These are phyloP conservation scores for Ustilago sp. DNA, from an alignment of 1,284 basidiomycete species.

Conservation along the genomic window DNA sequence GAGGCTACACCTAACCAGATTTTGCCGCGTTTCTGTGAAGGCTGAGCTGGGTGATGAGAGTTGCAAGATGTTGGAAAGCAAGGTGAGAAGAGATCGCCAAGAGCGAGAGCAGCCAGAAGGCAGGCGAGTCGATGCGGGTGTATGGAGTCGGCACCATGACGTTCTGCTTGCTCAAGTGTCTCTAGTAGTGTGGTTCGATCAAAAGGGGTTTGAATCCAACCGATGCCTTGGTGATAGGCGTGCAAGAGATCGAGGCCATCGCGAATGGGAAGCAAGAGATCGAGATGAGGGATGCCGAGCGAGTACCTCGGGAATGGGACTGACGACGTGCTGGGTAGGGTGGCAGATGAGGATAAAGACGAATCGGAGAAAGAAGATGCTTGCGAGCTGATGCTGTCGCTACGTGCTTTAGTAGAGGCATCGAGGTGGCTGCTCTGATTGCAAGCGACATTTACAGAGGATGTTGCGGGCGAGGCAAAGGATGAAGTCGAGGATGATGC, in stretches of 20 bases:
- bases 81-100: constrained; percentile 26
- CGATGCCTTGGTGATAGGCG: constrained; percentile 34
- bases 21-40: constrained; percentile 16
- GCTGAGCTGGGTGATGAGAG: background rate
- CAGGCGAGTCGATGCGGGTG: constrained; percentile 42
- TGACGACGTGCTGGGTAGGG: background rate
- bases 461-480: background rate
- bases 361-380: background rate
- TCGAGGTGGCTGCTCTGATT: background rate
- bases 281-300: constrained; percentile 32
- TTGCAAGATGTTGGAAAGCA: constrained; percentile 17
- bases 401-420: background rate
- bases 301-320: constrained; percentile 26
- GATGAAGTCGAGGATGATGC: background rate
- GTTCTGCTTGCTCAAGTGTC: constrained; percentile 31
- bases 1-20: constrained; percentile 41
- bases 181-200: constrained; percentile 30
- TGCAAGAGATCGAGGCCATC: constrained; percentile 35
- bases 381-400: constrained; percentile 5
- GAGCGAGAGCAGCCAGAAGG: constrained; percentile 35
- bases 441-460: background rate
- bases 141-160: constrained; percentile 32
- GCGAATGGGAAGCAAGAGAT: constrained; percentile 23
- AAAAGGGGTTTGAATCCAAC: constrained; percentile 36
- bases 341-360: background rate